Conservation (phyloP, 2,329 filamentous ascomycete species). For the Aspergillus sp. region DNA sequence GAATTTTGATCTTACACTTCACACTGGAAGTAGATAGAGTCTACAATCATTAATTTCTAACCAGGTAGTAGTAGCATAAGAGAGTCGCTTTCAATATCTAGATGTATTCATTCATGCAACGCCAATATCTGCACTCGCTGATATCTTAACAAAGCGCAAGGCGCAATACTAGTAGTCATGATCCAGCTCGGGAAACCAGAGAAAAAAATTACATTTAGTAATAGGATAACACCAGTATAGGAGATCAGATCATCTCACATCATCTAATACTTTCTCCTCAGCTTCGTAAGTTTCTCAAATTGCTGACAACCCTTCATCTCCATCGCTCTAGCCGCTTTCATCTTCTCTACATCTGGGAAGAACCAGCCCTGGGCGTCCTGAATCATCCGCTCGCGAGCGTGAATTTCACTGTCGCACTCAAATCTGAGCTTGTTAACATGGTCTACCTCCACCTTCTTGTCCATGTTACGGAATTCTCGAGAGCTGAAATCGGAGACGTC, state of each 20-base stretch:
- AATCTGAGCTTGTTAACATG: slow-evolving; percentile 67
- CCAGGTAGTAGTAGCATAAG: slow-evolving; percentile 9
- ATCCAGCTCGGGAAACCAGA: slow-evolving; percentile 6
- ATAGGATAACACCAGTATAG: background rate
- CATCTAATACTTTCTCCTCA: slow-evolving; percentile 43
- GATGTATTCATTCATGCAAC: slow-evolving; percentile 13
- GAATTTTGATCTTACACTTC: background rate
- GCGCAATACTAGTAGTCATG: slow-evolving; percentile 2
- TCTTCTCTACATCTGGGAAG: slow-evolving; percentile 74
- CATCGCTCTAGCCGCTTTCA: slow-evolving; percentile 67
- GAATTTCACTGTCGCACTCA: slow-evolving; percentile 73
- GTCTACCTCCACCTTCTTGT: slow-evolving; percentile 72
- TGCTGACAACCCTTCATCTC: slow-evolving; percentile 60
- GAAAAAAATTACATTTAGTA: slow-evolving; percentile 7
- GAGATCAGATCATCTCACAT: slow-evolving; percentile 6
- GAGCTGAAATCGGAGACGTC: slow-evolving; percentile 71
- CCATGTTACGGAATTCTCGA: slow-evolving; percentile 71
- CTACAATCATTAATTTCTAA: background rate
- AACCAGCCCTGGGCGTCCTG: slow-evolving; percentile 88
- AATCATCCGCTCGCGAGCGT: slow-evolving; percentile 63
- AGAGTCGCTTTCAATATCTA: background rate
- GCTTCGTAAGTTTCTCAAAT: slow-evolving; percentile 47
- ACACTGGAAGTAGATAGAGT: background rate
- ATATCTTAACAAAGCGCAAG: slow-evolving; percentile 11
- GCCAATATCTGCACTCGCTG: slow-evolving; percentile 14